Evolutionary conservation across 352 stramenopile genomes (phyloP).

Genomic region (Aphanomyces stellatus): DNA sequence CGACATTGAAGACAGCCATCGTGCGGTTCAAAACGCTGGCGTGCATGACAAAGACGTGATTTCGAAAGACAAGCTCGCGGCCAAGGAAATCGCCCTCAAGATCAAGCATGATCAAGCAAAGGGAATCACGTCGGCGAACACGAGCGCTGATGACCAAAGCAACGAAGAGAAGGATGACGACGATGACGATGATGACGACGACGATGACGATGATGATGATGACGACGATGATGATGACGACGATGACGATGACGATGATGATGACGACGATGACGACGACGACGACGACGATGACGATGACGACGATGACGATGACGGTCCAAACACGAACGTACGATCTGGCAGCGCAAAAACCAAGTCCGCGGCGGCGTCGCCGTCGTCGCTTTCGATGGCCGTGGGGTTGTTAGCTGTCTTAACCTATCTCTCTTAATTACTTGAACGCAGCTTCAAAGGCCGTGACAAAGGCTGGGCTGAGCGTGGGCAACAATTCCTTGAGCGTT

Average conservation of each 20-base stretch:
- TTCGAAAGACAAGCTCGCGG: background rate
- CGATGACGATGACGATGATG: background rate
- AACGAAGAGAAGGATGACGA: background rate
- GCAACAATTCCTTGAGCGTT: background rate
- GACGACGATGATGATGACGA: background rate
- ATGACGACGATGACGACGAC: background rate
- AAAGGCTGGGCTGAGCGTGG: background rate
- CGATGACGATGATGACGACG: background rate
- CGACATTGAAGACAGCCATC: background rate
- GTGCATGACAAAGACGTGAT: background rate
- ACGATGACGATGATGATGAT: background rate
- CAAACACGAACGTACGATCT: background rate
- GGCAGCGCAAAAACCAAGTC: background rate
- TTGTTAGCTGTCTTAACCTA: background rate
- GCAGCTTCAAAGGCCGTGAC: background rate
- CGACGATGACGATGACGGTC: background rate
- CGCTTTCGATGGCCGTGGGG: background rate
- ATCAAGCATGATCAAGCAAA: background rate
- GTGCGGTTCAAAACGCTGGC: background rate
- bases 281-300: background rate
- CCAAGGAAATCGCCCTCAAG: background rate
- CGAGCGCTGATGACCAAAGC: background rate
- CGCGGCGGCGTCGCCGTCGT: background rate
- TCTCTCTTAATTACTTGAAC: background rate
- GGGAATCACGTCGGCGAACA: background rate